These are phyloP conservation scores for Euphrasia confusa DNA, from an alignment of 257 asterid genomes.

Conservation along the genomic window DNA sequence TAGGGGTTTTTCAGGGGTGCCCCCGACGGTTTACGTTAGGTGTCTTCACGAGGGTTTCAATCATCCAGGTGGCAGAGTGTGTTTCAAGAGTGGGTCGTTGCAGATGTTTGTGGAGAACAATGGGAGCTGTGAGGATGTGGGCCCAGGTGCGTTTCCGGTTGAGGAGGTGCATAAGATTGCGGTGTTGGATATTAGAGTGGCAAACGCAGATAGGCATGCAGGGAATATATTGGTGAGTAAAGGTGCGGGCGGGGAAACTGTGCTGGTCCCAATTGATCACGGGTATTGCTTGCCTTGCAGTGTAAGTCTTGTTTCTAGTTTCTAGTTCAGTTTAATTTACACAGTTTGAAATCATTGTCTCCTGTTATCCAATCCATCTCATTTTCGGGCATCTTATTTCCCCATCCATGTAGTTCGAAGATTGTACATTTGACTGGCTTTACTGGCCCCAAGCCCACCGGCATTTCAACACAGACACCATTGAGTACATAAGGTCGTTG, in stretches of 20 bases:
- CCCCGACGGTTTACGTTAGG: conserved; percentile 47
- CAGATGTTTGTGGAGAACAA: conserved; percentile 54
- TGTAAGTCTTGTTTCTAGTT: conserved; percentile 39
- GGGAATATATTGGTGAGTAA: conserved; percentile 59
- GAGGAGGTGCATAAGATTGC: conserved; percentile 75
- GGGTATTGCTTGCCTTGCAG: conserved; percentile 77
- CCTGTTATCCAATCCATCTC: conserved; percentile 11
- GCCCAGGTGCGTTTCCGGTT: conserved; percentile 58
- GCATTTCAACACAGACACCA: conserved; percentile 42
- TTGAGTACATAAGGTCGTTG: conserved; percentile 44
- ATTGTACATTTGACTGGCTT: conserved; percentile 73
- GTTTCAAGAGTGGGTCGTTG: conserved; percentile 52
- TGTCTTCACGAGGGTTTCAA: conserved; percentile 57
- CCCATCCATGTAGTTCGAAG: conserved; percentile 39
- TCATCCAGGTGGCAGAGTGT: conserved; percentile 38
- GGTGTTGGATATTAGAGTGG: conserved; percentile 62
- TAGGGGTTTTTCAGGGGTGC: conserved; percentile 65
- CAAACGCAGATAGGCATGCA: conserved; percentile 73
- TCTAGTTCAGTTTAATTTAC: background rate
- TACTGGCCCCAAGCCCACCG: conserved; percentile 72
- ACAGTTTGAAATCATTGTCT: background rate
- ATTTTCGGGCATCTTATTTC: conserved; percentile 2
- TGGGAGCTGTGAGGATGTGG: conserved; percentile 78
- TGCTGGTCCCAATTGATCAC: conserved; percentile 67
- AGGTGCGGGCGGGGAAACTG: conserved; percentile 43